A percentile compares a stretch with the other conserved stretches of the same genome.
phyloP scores from a whole-genome alignment of 75 land plant genomes.

The Chamaecyparis obtusa region DNA sequence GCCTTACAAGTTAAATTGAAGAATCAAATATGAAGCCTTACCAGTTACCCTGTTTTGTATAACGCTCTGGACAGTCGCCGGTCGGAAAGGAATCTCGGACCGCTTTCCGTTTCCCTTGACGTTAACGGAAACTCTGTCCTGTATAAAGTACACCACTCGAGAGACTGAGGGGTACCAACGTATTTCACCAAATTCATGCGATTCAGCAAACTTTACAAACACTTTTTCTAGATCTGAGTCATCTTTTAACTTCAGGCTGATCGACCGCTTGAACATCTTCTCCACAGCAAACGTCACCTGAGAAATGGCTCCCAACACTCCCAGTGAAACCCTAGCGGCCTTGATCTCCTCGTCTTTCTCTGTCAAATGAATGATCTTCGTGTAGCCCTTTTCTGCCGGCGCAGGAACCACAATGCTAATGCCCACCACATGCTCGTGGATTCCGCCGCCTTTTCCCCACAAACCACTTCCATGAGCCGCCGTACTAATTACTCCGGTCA shows the following conservation, averaged over 20 bases:
- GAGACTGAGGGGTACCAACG: constrained; percentile 2
- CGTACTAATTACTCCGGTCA: constrained; percentile 41
- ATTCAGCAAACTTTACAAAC: not conserved
- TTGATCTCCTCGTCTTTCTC: constrained; percentile 7
- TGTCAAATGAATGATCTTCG: constrained; percentile 35
- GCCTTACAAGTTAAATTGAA: too few relatives aligned
- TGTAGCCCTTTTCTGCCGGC: constrained; percentile 38
- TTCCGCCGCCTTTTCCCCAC: constrained; percentile 35
- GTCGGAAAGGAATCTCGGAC: not conserved
- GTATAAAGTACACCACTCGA: not conserved
- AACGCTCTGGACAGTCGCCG: not conserved
- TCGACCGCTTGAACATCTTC: constrained; percentile 17
- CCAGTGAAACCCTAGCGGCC: constrained; percentile 30
- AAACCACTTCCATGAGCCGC: constrained; percentile 51
- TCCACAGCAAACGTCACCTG: constrained; percentile 18
- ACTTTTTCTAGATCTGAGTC: not conserved
- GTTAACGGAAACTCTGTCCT: constrained; percentile 11
- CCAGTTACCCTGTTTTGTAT: not conserved
- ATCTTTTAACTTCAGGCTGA: not conserved
- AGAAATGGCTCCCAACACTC: constrained; percentile 34
- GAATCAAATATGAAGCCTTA: not conserved
- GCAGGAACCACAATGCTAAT: constrained; percentile 36
- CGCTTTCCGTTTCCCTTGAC: constrained; percentile 3
- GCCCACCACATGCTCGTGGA: constrained; percentile 37
- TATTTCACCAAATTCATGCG: constrained; percentile 14